phyloP scores from a whole-genome alignment of 2,329 filamentous ascomycete species.

The Aureobasidium sp. region DNA sequence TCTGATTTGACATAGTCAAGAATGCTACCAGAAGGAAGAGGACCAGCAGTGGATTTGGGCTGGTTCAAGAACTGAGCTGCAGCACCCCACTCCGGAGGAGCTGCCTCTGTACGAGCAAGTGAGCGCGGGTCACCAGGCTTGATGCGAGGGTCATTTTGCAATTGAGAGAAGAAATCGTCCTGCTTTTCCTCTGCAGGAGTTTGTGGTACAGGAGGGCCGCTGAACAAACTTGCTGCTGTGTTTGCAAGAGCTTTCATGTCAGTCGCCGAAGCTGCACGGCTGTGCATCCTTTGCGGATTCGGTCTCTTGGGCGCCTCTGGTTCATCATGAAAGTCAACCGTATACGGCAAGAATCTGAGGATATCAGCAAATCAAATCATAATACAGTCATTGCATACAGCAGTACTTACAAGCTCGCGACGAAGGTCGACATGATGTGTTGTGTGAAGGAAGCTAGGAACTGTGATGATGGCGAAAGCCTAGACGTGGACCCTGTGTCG shows the following conservation, averaged over 20 bases:
- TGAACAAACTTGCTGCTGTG: conserved; percentile 33
- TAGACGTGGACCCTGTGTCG: conserved; percentile 1
- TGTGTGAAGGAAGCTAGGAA: not conserved
- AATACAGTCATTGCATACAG: not conserved
- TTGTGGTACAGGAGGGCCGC: conserved; percentile 34
- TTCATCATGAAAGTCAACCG: conserved; percentile 71
- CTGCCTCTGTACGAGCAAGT: conserved; percentile 64
- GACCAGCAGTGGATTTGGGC: conserved; percentile 66
- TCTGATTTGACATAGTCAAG: conserved; percentile 45
- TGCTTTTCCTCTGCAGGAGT: conserved; percentile 32
- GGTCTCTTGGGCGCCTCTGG: conserved; percentile 23
- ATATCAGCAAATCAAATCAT: not conserved
- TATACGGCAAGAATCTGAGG: conserved; percentile 83
- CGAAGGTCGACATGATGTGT: conserved; percentile 17
- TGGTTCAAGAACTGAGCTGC: conserved; percentile 59
- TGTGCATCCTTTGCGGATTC: conserved; percentile 4
- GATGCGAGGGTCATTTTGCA: conserved; percentile 37
- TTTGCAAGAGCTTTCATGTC: not conserved
- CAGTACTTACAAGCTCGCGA: conserved; percentile 25
- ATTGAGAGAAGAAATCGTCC: conserved; percentile 41
- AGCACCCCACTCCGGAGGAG: conserved; percentile 69
- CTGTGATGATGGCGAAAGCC: not conserved
- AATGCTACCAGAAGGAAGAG: conserved; percentile 68
- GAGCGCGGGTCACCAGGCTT: conserved; percentile 42
- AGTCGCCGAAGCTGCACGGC: conserved; percentile 1